Evolutionary conservation across 1,284 basidiomycete species (phyloP).

Genomic region (Sporisorium iseilematis-ciliati): DNA sequence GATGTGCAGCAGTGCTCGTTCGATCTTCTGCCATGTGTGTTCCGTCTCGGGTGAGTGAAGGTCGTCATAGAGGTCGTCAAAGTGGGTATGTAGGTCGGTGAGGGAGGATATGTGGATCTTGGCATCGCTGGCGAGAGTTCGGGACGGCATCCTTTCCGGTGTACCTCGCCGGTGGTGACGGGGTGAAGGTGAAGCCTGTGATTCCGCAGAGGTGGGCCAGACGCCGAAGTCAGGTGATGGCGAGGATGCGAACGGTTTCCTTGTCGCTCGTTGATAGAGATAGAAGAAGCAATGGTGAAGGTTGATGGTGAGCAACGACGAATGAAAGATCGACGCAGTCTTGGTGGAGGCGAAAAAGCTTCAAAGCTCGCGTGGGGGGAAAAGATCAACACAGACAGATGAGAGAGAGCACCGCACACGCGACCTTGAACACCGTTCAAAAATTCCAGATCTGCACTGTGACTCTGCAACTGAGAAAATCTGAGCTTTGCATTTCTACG

Average conservation of each 20-base stretch:
- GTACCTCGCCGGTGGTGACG: conserved; percentile 5
- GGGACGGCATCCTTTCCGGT: conserved; percentile 22
- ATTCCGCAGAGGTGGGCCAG: background rate
- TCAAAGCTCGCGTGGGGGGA: conserved; percentile 3
- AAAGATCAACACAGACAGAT: conserved; percentile 7
- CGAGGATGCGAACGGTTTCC: too few species aligned
- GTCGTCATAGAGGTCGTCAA: conserved; percentile 25
- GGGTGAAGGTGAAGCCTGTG: background rate
- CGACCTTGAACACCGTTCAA: background rate
- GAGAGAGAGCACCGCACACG: background rate
- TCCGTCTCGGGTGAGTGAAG: conserved; percentile 55
- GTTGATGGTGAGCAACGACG: too few species aligned
- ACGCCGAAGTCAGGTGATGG: background rate
- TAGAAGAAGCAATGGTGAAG: too few species aligned
- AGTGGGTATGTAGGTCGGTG: conserved; percentile 23
- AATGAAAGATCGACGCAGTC: background rate
- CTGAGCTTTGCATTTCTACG: background rate
- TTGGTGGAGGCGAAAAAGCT: conserved; percentile 1
- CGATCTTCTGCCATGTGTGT: conserved; percentile 63
- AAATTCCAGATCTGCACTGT: background rate
- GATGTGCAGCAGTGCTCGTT: conserved; percentile 49
- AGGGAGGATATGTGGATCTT: conserved; percentile 25
- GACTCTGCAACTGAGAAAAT: too few species aligned
- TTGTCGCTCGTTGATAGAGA: too few species aligned
- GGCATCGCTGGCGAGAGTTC: conserved; percentile 16